Conservation (phyloP, 2,329 filamentous ascomycete genomes). For the Mycogone perniciosa region DNA sequence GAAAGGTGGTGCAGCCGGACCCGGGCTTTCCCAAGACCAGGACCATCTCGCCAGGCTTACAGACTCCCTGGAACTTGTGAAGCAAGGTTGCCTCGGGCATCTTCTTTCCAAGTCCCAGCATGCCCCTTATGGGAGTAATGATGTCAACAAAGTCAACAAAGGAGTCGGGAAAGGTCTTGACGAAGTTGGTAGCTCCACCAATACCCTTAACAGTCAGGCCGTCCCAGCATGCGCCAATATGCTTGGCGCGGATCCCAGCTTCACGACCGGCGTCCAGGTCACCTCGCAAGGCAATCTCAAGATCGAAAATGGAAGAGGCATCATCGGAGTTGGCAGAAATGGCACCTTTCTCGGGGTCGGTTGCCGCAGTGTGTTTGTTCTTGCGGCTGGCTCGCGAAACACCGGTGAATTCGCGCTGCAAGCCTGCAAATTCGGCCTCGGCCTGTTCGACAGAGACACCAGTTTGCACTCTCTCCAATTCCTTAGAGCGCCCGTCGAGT, state of each 20-base stretch:
- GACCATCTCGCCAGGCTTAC: constrained; percentile 81
- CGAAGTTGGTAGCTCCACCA: constrained; percentile 66
- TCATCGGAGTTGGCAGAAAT: constrained; percentile 35
- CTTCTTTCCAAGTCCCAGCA: constrained; percentile 62
- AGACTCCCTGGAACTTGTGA: constrained; percentile 62
- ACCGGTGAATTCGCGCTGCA: constrained; percentile 55
- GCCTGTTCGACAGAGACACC: constrained; percentile 62
- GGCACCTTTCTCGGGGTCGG: constrained; percentile 55
- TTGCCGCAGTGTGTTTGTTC: constrained; percentile 17
- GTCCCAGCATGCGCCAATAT: constrained; percentile 76
- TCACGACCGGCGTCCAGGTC: constrained; percentile 64
- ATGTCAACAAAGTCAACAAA: constrained; percentile 72
- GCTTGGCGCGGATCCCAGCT: constrained; percentile 74
- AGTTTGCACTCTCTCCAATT: constrained; percentile 2
- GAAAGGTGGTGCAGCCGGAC: constrained; percentile 63
- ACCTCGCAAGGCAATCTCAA: constrained; percentile 68
- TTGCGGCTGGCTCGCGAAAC: constrained; percentile 45
- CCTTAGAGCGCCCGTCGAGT: constrained; percentile 17
- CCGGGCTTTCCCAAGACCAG: constrained; percentile 75
- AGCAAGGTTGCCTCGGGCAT: constrained; percentile 68
- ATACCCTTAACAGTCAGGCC: constrained; percentile 68
- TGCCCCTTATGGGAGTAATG: constrained; percentile 53
- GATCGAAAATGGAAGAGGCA: constrained; percentile 56
- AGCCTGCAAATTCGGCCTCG: constrained; percentile 62
- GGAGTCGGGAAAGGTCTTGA: constrained; percentile 70